phyloP scores from a whole-genome alignment of 352 stramenopile genomes.

The Phytophthora citricola region DNA sequence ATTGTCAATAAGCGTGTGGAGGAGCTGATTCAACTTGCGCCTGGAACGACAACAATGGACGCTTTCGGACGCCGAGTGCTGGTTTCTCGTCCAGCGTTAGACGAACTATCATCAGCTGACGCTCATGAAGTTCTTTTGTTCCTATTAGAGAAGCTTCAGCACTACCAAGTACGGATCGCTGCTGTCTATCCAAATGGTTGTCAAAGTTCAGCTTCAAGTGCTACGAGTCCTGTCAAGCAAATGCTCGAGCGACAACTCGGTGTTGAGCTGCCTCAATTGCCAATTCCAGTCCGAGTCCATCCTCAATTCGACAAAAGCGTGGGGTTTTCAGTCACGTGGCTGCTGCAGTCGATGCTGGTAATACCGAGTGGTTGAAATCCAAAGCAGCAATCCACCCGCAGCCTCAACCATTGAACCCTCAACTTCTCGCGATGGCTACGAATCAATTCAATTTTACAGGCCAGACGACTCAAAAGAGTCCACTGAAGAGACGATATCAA shows the following conservation, averaged over 20 bases:
- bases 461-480: slow-evolving; percentile 20
- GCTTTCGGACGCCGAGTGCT: slow-evolving; percentile 40
- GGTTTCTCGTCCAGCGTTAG: slow-evolving; percentile 38
- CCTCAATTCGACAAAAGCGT: slow-evolving; percentile 58
- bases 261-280: slow-evolving; percentile 60
- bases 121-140: slow-evolving; percentile 58
- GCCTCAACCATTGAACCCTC: slow-evolving; percentile 15
- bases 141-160: slow-evolving; percentile 68
- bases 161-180: slow-evolving; percentile 64
- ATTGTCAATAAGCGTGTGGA: slow-evolving; percentile 21
- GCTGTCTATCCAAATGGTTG: slow-evolving; percentile 37
- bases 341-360: slow-evolving; percentile 30
- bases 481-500: slow-evolving; percentile 24
- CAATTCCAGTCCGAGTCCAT: slow-evolving; percentile 23
- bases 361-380: slow-evolving; percentile 23
- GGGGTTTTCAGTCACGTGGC: slow-evolving; percentile 50
- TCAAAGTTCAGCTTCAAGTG: not conserved
- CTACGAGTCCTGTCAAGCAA: slow-evolving; percentile 24
- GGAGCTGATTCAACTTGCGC: slow-evolving; percentile 24
- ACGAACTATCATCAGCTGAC: slow-evolving; percentile 60
- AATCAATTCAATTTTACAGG: slow-evolving; percentile 53
- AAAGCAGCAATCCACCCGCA: slow-evolving; percentile 10
- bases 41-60: slow-evolving; percentile 48
- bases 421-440: slow-evolving; percentile 48
- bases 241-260: slow-evolving; percentile 60